Evolutionary conservation across 495 filamentous ascomycete genomes (phyloP).

Genomic region (Annulohypoxylon bovei): DNA sequence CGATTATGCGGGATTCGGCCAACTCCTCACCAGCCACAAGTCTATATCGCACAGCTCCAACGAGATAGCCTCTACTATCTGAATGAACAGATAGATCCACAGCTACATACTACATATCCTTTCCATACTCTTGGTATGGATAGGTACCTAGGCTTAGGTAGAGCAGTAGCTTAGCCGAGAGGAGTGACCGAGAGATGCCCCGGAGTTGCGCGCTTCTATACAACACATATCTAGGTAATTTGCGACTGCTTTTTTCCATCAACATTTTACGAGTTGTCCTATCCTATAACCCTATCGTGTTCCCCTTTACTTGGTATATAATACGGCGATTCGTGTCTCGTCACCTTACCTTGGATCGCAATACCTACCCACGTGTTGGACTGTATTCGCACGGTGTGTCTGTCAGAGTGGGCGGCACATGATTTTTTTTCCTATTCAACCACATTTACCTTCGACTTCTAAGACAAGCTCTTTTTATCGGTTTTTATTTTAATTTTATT

Average conservation of each 20-base stretch:
- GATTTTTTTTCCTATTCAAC: neutral
- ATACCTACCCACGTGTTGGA: neutral
- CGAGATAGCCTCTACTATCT: neutral
- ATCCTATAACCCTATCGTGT: neutral
- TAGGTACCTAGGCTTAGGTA: neutral
- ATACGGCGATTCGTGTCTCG: neutral
- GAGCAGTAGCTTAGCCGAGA: neutral
- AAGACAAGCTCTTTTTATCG: neutral
- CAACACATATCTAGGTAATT: neutral
- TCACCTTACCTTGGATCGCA: slow-evolving; percentile 7
- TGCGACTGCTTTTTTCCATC: neutral
- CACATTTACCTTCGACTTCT: neutral
- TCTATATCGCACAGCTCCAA: slow-evolving; percentile 14
- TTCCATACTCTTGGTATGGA: neutral
- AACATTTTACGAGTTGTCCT: neutral
- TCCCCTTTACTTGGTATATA: neutral
- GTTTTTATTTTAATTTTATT: neutral
- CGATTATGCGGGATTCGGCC: slow-evolving; percentile 6
- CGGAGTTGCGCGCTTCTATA: neutral
- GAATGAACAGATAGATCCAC: neutral
- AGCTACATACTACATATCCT: neutral
- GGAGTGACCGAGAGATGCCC: slow-evolving; percentile 5
- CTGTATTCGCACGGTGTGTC: slow-evolving; percentile 14
- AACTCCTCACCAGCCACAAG: neutral
- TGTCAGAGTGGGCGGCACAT: neutral